Evolutionary conservation across 257 asterid genomes (phyloP), one percentile per base, ranked within the genome.

Genomic region (Nicotiana tabacum): DNA sequence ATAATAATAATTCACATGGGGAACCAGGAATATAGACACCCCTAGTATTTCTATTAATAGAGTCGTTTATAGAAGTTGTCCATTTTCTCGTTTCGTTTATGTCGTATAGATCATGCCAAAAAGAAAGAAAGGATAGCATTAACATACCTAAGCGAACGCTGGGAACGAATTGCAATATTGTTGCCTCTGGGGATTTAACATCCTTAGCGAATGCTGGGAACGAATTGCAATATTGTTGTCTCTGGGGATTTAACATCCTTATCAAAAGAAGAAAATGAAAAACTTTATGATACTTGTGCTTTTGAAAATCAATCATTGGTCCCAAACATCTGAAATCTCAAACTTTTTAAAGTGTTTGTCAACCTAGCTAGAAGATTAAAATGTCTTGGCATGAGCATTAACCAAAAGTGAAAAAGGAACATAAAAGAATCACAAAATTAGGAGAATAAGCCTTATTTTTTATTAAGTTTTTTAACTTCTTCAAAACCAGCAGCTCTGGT

Each of bases 161-260:
- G 21, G 21, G 21, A 21, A 21, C 21, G 21, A 21, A 21, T 21
- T 21, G 21, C 21, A 21, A 21, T 21, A 21, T 21, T 21, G 21
- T 21, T 21, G 21, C 21, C 21, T 21, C 21, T 21, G 21, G 21
- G 21, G 21, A 21, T 21, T 21, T 21, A 21, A 21, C 21, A 21
- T 21, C 96, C 96, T 0, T 96, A 93, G 32, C 96, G 94, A 43
- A 93, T 86, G 90, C 87, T 88, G 3, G 96, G 96, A 80, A 86
- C 82, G 77, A 82, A 91, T 61, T 86, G 87, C 81, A 77, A 35
- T 66, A 78, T 74, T 4, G 88, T 83, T n/a, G 83, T 16, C 48
- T 90, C 92, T 11, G 88, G 86, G 69, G 93, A 81, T 83, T 91
- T 88, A 35, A 88, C 80, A 77, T 88, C 95, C 95, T 92, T 43